A percentile compares a stretch with the other conserved stretches of the same genome.
Evolutionary conservation across 495 filamentous ascomycete genomes (phyloP).

Genomic region (Aspergillus sclerotiicarbonarius): DNA sequence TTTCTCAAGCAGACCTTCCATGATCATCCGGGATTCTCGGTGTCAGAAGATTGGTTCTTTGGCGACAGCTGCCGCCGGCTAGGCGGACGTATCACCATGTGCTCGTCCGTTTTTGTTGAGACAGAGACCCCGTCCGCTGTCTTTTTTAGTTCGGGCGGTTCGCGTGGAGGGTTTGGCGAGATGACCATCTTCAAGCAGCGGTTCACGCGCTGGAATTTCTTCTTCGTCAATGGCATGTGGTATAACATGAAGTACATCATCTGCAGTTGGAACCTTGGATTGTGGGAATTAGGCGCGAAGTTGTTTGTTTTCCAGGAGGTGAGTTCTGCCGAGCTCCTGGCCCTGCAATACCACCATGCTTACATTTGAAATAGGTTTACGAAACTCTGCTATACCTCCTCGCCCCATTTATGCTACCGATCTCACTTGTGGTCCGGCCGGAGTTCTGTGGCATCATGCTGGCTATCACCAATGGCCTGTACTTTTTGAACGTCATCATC

Average conservation of each 20-base stretch:
- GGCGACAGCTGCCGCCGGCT: constrained; percentile 43
- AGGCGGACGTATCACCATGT: constrained; percentile 49
- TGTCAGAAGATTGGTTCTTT: constrained; percentile 49
- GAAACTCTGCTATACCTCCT: constrained; percentile 49
- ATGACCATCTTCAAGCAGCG: constrained; percentile 51
- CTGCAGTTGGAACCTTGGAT: constrained; percentile 46
- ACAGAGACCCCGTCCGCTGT: constrained; percentile 45
- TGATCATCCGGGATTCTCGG: constrained; percentile 43
- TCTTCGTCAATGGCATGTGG: constrained; percentile 49
- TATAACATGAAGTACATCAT: constrained; percentile 47
- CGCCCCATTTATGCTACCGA: constrained; percentile 46
- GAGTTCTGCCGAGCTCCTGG: background rate
- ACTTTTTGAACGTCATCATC: constrained; percentile 38
- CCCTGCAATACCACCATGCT: background rate
- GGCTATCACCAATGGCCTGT: constrained; percentile 33
- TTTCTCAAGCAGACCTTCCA: constrained; percentile 43
- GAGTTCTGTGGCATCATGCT: constrained; percentile 35
- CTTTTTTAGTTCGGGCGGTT: constrained; percentile 36
- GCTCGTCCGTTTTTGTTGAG: constrained; percentile 47
- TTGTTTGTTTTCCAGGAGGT: constrained; percentile 69
- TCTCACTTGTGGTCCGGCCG: constrained; percentile 42
- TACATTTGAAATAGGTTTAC: constrained; percentile 32
- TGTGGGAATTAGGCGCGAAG: constrained; percentile 50
- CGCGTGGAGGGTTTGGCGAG: constrained; percentile 49
- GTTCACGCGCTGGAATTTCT: constrained; percentile 53